Evolutionary conservation across 2,329 filamentous ascomycete genomes (phyloP).

Genomic region (Nectriaceae sp.): DNA sequence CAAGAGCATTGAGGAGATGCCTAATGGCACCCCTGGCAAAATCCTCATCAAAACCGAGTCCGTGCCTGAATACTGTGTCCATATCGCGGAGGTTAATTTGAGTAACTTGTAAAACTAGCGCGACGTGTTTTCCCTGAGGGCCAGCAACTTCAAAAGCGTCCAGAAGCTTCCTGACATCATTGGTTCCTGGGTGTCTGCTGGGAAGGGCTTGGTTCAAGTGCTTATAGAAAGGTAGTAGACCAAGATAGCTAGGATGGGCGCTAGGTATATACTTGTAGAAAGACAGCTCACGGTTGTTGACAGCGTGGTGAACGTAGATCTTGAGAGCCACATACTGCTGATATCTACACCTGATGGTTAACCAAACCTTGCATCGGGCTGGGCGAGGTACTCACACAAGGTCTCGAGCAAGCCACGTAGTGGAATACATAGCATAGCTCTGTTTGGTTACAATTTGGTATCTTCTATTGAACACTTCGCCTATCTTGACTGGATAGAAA

Average conservation of each 20-base stretch:
- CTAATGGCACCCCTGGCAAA: constrained; percentile 33
- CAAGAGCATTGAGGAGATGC: constrained; percentile 34
- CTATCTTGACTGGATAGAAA: constrained; percentile 39
- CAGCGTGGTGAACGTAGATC: constrained; percentile 28
- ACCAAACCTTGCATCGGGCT: no score
- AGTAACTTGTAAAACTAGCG: constrained; percentile 23
- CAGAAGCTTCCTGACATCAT: constrained; percentile 21
- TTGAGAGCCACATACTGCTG: constrained; percentile 35
- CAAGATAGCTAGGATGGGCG: not conserved
- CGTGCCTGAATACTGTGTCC: constrained; percentile 26
- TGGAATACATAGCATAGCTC: constrained; percentile 41
- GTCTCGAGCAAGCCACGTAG: constrained; percentile 44
- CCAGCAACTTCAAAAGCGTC: constrained; percentile 21
- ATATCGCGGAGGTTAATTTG: constrained; percentile 37
- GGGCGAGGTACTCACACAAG: constrained; percentile 28
- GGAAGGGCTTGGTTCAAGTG: constrained; percentile 1
- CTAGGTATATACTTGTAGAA: constrained; percentile 10
- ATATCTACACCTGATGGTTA: constrained; percentile 13
- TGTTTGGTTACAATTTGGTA: constrained; percentile 42
- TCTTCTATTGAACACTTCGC: constrained; percentile 35
- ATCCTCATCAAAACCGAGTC: constrained; percentile 24
- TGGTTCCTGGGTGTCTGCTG: constrained; percentile 9
- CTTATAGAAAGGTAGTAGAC: constrained; percentile 4
- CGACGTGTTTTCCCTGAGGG: constrained; percentile 21
- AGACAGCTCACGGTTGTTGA: constrained; percentile 23